Percentiles rank a stretch among this genome's conserved stretches.
phyloP scores from a whole-genome alignment of 768 basidiomycete genomes.

The Boletus fagicola region DNA sequence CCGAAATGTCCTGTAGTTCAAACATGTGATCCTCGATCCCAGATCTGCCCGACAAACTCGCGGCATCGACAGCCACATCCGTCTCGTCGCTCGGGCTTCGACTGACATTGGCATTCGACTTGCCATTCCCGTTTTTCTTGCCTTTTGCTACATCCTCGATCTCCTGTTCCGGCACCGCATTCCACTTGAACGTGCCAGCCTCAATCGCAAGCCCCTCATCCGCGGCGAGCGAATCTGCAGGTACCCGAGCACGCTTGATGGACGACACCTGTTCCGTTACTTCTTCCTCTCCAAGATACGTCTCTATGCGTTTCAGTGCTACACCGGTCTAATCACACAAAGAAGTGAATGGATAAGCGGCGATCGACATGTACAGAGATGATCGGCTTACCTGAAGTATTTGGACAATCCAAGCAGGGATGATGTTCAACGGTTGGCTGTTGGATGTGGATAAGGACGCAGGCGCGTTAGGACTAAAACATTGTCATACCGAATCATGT shows the following conservation, averaged over 20 bases:
- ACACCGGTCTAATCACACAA: constrained; percentile 46
- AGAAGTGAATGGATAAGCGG: background rate
- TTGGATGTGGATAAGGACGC: background rate
- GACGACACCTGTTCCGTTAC: constrained; percentile 59
- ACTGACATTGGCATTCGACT: background rate
- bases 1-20: constrained; percentile 42
- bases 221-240: constrained; percentile 21
- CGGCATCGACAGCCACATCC: constrained; percentile 13
- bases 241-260: constrained; percentile 41
- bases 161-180: constrained; percentile 40
- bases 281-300: constrained; percentile 61
- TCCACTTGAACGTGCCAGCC: constrained; percentile 57
- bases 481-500: constrained; percentile 65
- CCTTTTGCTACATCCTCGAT: constrained; percentile 23
- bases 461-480: background rate
- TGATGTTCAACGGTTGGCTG: constrained; percentile 70
- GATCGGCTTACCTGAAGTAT: constrained; percentile 50
- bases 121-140: constrained; percentile 15
- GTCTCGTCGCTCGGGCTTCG: constrained; percentile 10
- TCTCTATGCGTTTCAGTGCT: constrained; percentile 57
- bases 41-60: constrained; percentile 12
- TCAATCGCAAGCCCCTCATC: constrained; percentile 46
- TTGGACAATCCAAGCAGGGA: constrained; percentile 78
- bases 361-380: no score
- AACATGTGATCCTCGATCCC: constrained; percentile 35